Conservation (phyloP, 192 early-diverging fungal species). For the Physocladia obscura region DNA sequence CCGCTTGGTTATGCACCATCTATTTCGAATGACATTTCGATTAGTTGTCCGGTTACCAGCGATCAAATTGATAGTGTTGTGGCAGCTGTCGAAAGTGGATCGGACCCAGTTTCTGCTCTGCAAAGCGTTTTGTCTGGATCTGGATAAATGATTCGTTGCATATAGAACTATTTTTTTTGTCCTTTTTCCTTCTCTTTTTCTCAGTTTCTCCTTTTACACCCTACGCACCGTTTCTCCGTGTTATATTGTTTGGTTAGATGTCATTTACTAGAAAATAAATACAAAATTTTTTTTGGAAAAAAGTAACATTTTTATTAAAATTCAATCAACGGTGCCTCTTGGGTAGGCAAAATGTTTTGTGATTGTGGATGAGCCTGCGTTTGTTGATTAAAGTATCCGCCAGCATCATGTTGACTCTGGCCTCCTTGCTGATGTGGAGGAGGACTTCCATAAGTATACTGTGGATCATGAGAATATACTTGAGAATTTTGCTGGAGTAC, state of each 20-base stretch:
- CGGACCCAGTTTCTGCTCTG: not conserved
- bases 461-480: not conserved
- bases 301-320: slow-evolving; percentile 29
- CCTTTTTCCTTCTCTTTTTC: no score
- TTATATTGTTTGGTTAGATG: no score
- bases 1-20: slow-evolving; percentile 23
- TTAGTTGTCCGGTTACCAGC: slow-evolving; percentile 14
- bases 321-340: slow-evolving; percentile 65
- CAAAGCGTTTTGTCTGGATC: not conserved
- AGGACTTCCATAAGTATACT: slow-evolving; percentile 20
- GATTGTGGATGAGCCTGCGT: slow-evolving; percentile 30
- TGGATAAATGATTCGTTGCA: no score
- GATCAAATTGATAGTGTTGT: slow-evolving; percentile 7
- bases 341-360: slow-evolving; percentile 6
- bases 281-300: no score
- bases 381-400: slow-evolving; percentile 14
- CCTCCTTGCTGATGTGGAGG: not conserved
- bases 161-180: no score
- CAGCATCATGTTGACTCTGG: not conserved
- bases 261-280: no score
- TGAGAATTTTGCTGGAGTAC: not conserved
- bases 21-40: slow-evolving; percentile 10
- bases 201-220: no score
- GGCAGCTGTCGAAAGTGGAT: not conserved
- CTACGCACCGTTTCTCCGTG: no score